Percentiles rank a stretch among this genome's conserved stretches.
Evolutionary conservation across 768 basidiomycete genomes (phyloP).

Genomic region (Albatrellus ellisii): DNA sequence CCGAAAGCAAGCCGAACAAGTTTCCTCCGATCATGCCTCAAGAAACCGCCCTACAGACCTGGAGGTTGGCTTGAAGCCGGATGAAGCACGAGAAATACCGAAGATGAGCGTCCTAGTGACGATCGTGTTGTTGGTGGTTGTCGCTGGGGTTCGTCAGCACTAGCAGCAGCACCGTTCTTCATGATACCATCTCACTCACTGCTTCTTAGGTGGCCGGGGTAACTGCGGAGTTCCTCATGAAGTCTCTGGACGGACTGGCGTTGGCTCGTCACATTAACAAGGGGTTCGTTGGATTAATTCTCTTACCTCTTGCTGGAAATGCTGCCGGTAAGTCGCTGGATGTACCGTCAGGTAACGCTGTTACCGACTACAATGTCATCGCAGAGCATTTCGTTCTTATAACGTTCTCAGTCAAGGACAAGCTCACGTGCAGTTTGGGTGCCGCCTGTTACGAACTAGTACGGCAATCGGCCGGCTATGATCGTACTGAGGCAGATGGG

Average conservation of each 20-base stretch:
- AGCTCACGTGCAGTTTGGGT: slow-evolving; percentile 74
- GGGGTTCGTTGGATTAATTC: slow-evolving; percentile 77
- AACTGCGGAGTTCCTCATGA: slow-evolving; percentile 55
- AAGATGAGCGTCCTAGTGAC: slow-evolving; percentile 23
- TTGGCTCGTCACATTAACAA: slow-evolving; percentile 38
- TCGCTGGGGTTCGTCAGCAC: slow-evolving; percentile 25
- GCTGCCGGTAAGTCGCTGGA: slow-evolving; percentile 45
- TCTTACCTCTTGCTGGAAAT: slow-evolving; percentile 91
- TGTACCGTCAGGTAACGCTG: neutral
- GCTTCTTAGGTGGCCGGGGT: slow-evolving; percentile 30
- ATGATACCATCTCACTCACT: no score
- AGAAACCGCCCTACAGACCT: no score
- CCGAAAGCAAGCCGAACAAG: no score
- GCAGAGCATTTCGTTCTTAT: slow-evolving; percentile 84
- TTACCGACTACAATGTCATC: slow-evolving; percentile 6
- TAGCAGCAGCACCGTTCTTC: neutral
- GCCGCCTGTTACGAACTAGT: no score
- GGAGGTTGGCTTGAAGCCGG: slow-evolving; percentile 12
- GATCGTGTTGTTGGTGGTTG: slow-evolving; percentile 20
- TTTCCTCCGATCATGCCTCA: no score
- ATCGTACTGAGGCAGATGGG: no score
- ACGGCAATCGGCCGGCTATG: no score
- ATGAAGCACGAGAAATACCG: slow-evolving; percentile 22
- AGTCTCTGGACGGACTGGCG: slow-evolving; percentile 69
- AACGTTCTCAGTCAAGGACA: slow-evolving; percentile 81